Conservation (phyloP, 768 basidiomycete genomes). For the Suillus hirtellus region DNA sequence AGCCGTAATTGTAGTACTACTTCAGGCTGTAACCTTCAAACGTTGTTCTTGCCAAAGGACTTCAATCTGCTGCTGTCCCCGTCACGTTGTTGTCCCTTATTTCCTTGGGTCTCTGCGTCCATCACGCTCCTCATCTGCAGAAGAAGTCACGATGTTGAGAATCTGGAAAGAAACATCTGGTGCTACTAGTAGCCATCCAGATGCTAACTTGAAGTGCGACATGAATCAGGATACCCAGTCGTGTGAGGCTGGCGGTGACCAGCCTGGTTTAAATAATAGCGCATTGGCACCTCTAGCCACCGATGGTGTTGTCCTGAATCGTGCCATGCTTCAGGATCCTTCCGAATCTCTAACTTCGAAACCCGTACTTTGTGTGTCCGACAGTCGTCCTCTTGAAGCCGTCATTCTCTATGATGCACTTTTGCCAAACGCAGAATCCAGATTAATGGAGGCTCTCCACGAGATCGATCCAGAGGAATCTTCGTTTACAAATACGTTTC, state of each 20-base stretch:
- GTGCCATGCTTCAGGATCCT: slow-evolving; percentile 16
- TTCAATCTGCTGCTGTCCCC: background rate
- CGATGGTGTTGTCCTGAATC: slow-evolving; percentile 12
- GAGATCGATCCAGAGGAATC: slow-evolving; percentile 42
- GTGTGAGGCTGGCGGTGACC: slow-evolving; percentile 30
- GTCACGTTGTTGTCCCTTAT: background rate
- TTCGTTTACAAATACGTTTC: slow-evolving; percentile 44
- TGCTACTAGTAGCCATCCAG: slow-evolving; percentile 26
- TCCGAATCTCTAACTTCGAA: slow-evolving; percentile 12
- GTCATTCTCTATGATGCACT: slow-evolving; percentile 55
- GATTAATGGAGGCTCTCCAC: slow-evolving; percentile 48
- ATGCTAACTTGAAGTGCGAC: slow-evolving; percentile 10
- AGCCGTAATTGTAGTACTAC: background rate
- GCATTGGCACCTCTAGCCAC: slow-evolving; percentile 19
- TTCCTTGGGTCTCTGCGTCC: background rate
- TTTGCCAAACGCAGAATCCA: slow-evolving; percentile 36
- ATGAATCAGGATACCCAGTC: slow-evolving; percentile 26
- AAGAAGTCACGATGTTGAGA: slow-evolving; percentile 42
- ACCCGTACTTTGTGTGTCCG: slow-evolving; percentile 34
- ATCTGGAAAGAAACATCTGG: slow-evolving; percentile 53
- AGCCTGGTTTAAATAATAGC: slow-evolving; percentile 25
- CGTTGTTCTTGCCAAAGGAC: background rate
- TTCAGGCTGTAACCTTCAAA: too few relatives aligned
- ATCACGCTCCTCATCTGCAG: background rate
- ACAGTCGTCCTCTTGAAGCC: slow-evolving; percentile 47